These are phyloP conservation scores for Penicillium digitatum DNA, from an alignment of 2,329 filamentous ascomycete species.

Conservation along the genomic window DNA sequence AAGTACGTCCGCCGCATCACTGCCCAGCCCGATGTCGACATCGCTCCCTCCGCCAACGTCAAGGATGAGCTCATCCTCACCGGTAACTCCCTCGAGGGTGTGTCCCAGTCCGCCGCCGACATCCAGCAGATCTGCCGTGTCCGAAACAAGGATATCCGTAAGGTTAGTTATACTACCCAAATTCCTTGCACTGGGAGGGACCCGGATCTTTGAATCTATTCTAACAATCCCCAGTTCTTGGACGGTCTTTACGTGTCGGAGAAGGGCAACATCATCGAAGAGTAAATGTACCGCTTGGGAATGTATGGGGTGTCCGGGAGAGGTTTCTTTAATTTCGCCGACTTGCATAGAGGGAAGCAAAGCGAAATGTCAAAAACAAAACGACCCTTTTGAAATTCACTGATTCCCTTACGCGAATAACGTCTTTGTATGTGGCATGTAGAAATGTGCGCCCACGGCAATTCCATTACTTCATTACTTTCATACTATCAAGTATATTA, in stretches of 20 bases:
- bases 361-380: constrained; percentile 39
- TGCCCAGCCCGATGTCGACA: constrained; percentile 86
- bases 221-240: constrained; percentile 67
- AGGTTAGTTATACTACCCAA: constrained; percentile 54
- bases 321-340: constrained; percentile 39
- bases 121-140: constrained; percentile 99
- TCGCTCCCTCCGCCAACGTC: constrained; percentile 82
- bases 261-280: constrained; percentile 86
- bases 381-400: constrained; percentile 29
- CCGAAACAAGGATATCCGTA: constrained; percentile 99
- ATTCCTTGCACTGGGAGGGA: not conserved
- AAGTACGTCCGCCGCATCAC: constrained; percentile 93
- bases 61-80: constrained; percentile 95
- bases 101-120: constrained; percentile 97
- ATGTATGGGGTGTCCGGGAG: constrained; percentile 37
- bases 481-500: not conserved
- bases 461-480: constrained; percentile 5
- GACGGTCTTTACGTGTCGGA: constrained; percentile 99
- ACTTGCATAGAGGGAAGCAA: constrained; percentile 41
- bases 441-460: constrained; percentile 21
- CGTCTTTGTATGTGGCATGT: constrained; percentile 31
- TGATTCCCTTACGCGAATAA: constrained; percentile 22
- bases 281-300: constrained; percentile 39
- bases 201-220: not conserved
- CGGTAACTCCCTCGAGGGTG: constrained; percentile 94